Conservation (phyloP, 306 rosid genomes). For the Crataegus laevigata region DNA sequence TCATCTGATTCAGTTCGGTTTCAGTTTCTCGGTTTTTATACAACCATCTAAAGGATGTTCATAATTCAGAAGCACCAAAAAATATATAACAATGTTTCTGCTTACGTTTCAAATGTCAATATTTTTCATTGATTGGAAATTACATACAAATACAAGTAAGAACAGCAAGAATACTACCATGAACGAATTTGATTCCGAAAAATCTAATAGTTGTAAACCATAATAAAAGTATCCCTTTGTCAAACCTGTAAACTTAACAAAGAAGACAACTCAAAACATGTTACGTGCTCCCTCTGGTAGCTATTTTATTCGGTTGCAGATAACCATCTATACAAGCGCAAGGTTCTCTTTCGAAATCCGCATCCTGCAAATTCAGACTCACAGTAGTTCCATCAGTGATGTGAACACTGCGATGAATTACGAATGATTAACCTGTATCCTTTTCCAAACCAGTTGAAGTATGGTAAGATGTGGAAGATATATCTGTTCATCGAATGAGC, state of each 20-base stretch:
- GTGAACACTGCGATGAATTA: background rate
- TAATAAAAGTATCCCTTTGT: background rate
- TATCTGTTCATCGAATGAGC: background rate
- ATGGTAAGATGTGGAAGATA: background rate
- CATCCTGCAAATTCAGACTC: slow-evolving; percentile 1
- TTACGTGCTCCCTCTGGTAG: slow-evolving; percentile 11
- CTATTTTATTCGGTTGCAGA: slow-evolving; percentile 11
- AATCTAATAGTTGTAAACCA: background rate
- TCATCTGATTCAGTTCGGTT: no score
- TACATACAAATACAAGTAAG: background rate
- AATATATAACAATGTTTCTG: background rate
- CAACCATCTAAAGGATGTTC: background rate
- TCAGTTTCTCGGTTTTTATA: no score
- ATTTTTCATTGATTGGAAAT: background rate
- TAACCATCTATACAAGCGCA: slow-evolving; percentile 14
- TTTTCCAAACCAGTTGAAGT: slow-evolving; percentile 7
- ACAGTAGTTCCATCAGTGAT: background rate
- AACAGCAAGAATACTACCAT: background rate
- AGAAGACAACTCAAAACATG: background rate
- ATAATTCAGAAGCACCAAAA: background rate
- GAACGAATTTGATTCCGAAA: background rate
- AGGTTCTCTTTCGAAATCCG: slow-evolving; percentile 12
- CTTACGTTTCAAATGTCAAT: background rate
- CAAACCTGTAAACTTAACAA: background rate
- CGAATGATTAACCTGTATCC: background rate